Percentiles rank a stretch among this genome's conserved stretches.
Conservation (phyloP, 768 basidiomycete genomes). For the Suillus occidentalis region DNA sequence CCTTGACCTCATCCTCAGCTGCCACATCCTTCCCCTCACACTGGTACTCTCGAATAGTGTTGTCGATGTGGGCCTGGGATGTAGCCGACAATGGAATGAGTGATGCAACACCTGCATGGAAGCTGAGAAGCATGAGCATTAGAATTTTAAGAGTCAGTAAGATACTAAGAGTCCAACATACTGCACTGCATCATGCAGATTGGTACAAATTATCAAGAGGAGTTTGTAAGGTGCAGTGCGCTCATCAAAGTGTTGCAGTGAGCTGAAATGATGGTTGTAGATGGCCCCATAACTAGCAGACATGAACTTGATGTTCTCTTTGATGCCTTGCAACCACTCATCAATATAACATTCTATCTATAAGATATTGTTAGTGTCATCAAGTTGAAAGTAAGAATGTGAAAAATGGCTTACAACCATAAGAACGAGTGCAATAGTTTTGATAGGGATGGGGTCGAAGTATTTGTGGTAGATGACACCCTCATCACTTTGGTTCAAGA, state of each 20-base stretch:
- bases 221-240: slow-evolving; percentile 5
- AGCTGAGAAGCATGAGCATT: too few species aligned
- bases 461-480: neutral
- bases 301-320: neutral
- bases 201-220: neutral
- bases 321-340: neutral
- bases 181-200: neutral
- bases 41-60: too few species aligned
- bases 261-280: slow-evolving; percentile 7
- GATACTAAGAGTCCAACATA: too few species aligned
- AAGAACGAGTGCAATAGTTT: neutral
- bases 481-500: neutral
- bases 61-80: too few species aligned
- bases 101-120: too few species aligned
- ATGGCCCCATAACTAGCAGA: neutral
- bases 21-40: too few species aligned
- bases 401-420: neutral
- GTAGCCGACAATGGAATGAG: too few species aligned
- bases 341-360: neutral
- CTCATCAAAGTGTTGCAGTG: slow-evolving; percentile 7
- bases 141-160: too few species aligned
- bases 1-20: too few species aligned
- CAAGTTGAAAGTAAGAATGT: neutral
- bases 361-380: neutral
- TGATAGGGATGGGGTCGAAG: neutral